Evolutionary conservation across 2,329 filamentous ascomycete species (phyloP).

Genomic region (Calonectria pteridis): DNA sequence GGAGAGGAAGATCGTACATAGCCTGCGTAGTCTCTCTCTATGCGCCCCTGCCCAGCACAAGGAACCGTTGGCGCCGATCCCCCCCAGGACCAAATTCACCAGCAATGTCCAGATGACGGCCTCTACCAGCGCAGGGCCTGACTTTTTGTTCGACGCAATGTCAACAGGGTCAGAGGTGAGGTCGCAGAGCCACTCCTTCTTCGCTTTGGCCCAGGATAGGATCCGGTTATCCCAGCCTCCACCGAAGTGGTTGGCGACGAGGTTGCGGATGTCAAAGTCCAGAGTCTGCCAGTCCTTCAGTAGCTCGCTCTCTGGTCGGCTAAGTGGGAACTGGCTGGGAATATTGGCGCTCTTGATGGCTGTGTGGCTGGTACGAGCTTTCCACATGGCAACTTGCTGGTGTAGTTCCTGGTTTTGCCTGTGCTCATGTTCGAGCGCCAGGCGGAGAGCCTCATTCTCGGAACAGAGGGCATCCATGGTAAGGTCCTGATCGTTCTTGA

Average conservation of each 20-base stretch:
- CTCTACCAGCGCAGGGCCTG: not conserved
- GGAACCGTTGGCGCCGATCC: not conserved
- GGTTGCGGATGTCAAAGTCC: conserved; percentile 2
- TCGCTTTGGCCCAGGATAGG: not conserved
- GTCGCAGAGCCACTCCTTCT: not conserved
- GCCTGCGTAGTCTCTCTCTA: not conserved
- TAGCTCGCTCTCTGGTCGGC: conserved; percentile 19
- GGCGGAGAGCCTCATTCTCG: not conserved
- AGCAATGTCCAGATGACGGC: conserved; percentile 5
- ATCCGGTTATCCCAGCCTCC: not conserved
- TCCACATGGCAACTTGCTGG: not conserved
- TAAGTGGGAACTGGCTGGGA: not conserved
- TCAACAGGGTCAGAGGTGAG: not conserved
- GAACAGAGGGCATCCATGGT: not conserved
- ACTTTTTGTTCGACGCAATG: not conserved
- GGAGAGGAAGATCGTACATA: not conserved
- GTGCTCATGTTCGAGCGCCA: not conserved
- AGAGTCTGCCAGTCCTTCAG: conserved; percentile 5
- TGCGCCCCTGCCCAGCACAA: conserved; percentile 17
- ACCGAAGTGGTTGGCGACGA: conserved; percentile 2
- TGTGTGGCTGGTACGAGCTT: not conserved
- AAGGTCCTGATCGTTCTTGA: not conserved
- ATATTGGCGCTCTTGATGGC: conserved; percentile 2
- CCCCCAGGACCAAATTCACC: not conserved
- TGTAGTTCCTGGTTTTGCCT: not conserved